Percentiles rank a stretch among this genome's conserved stretches.
These are phyloP conservation scores for Diaporthe sp. DNA, from an alignment of 2,329 filamentous ascomycete genomes.

Conservation along the genomic window DNA sequence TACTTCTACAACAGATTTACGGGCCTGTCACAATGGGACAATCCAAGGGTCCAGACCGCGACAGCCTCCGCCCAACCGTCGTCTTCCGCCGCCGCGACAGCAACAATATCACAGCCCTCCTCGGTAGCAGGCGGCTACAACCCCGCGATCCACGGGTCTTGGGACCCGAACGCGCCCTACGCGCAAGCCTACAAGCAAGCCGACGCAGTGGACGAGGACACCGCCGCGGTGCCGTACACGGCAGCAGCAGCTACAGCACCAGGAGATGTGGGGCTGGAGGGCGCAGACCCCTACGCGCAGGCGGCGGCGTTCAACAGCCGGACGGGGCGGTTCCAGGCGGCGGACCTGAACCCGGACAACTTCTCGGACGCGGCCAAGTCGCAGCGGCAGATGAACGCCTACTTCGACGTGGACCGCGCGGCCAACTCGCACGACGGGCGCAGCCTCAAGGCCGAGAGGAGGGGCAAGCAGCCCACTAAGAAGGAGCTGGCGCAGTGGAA, in stretches of 20 bases:
- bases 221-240: conserved; percentile 48
- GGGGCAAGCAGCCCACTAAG: conserved; percentile 86
- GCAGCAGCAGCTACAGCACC: conserved; percentile 33
- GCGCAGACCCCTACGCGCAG: conserved; percentile 70
- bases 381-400: conserved; percentile 89
- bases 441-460: conserved; percentile 91
- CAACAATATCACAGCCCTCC: conserved; percentile 49
- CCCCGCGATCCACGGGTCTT: conserved; percentile 94
- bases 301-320: conserved; percentile 91
- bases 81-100: conserved; percentile 44
- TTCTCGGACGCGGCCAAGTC: conserved; percentile 92
- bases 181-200: conserved; percentile 70
- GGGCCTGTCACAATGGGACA: conserved; percentile 84
- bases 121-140: conserved; percentile 84
- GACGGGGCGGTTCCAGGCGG: conserved; percentile 85
- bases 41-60: conserved; percentile 78
- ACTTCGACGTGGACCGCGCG: conserved; percentile 95
- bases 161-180: conserved; percentile 96
- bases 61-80: conserved; percentile 48
- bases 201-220: conserved; percentile 51
- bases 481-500: conserved; percentile 92
- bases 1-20: conserved; percentile 91
- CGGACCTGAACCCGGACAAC: conserved; percentile 77
- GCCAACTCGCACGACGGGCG: conserved; percentile 91
- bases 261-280: conserved; percentile 56